Evolutionary conservation across 768 basidiomycete genomes (phyloP), one percentile per base, ranked within the genome.

Genomic region (Suillus discolor): DNA sequence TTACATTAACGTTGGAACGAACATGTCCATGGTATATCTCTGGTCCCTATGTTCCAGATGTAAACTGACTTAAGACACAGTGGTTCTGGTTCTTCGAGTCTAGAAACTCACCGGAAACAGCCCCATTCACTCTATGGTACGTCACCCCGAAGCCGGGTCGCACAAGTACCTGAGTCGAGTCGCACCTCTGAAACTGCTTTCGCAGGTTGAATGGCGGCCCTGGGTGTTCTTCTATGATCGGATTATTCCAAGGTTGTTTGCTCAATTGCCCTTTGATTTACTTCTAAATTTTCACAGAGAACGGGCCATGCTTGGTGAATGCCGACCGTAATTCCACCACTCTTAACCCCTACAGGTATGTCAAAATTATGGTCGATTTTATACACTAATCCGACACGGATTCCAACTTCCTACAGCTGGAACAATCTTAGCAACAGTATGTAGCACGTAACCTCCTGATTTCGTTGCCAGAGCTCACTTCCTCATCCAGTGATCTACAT

Each of bases 51-150:
- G 3, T 9, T 20, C 31, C 9, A 18, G 7, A 41, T 45, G 28
- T 25, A 28, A 13, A 54, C 9, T n/a, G 53, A 45, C 62, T 8
- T 13, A 12, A 20, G 5, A 34, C 61, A 88, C 62, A 89, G 88
- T 90, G 87, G 87, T 91, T 90, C 71, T 90, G 89, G 87, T 90
- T 89, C 74, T 91, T 90, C 62, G 89, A 87, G 67, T 82, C 89
- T 3, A 81, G 89, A 16, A 75, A 84, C 34, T 77, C 80, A 4
- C 86, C 89, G 0, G 84, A 87, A 57, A 87, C 82, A 2, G 88
- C 89, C 0, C 89, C 89, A 0, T 86, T 91, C 70, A 88, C 88
- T 2, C 78, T 90, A 25, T 90, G 89, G 88, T 87, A 65, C 45
- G 74, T 57, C 8, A 1, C 15, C 49, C 11, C 12, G 45, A 47